Percentiles rank a stretch among this genome's conserved stretches.
Conservation (phyloP, 2,329 filamentous ascomycete species). For the Fusarium pininemorale region DNA sequence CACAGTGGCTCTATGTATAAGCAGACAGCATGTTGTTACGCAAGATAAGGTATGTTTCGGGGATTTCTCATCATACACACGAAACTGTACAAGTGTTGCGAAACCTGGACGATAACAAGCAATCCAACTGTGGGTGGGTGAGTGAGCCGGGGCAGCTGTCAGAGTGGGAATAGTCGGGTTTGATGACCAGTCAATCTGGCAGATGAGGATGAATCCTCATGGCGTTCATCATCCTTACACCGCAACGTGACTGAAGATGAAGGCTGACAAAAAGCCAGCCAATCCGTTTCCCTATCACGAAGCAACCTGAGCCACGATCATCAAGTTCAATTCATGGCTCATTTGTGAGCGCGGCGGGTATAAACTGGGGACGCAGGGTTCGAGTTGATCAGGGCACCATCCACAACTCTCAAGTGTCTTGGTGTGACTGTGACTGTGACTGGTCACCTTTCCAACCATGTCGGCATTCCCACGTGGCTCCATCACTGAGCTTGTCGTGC, state of each 20-base stretch:
- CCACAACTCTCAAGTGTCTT: not conserved
- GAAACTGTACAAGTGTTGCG: not conserved
- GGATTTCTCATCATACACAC: not conserved
- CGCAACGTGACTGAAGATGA: conserved; percentile 5
- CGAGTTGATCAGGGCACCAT: not conserved
- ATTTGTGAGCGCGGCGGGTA: conserved; percentile 6
- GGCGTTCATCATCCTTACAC: conserved; percentile 21
- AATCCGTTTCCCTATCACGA: conserved; percentile 1
- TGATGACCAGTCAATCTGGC: not conserved
- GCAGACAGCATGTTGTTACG: not conserved
- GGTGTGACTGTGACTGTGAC: conserved; percentile 19
- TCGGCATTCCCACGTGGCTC: conserved; percentile 41
- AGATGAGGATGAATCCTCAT: not conserved
- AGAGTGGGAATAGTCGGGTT: conserved; percentile 39
- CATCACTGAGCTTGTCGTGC: conserved; percentile 30
- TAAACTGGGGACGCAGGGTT: not conserved
- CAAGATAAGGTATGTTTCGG: conserved; percentile 2
- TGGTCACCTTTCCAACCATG: conserved; percentile 36
- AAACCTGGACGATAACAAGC: not conserved
- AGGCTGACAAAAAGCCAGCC: not conserved
- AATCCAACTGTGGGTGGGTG: not conserved
- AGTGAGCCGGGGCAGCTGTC: conserved; percentile 8
- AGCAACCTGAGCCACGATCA: conserved; percentile 10
- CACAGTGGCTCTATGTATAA: not conserved
- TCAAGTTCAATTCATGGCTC: conserved; percentile 13